Evolutionary conservation across 495 filamentous ascomycete species (phyloP).

Genomic region (Saxophila tyrrhenica): DNA sequence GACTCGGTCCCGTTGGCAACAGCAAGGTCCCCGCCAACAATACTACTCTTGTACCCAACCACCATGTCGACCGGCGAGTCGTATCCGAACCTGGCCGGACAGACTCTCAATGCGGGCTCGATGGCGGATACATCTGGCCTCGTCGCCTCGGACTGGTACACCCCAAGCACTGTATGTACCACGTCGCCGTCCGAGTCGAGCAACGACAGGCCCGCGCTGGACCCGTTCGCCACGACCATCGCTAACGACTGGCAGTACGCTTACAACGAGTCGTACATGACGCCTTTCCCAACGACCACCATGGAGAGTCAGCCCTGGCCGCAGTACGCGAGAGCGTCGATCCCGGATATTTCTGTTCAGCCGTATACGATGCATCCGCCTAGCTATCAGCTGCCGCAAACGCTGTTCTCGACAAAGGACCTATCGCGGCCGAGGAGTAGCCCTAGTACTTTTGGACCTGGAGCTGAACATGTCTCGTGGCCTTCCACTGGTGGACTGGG

Average conservation of each 20-base stretch:
- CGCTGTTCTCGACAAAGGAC: constrained; percentile 3
- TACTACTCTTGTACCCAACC: no score
- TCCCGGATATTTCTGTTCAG: constrained; percentile 10
- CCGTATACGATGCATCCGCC: constrained; percentile 1
- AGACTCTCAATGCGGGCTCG: neutral
- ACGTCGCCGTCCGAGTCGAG: neutral
- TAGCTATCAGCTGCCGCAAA: neutral
- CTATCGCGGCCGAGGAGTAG: constrained; percentile 27
- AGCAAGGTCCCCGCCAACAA: no score
- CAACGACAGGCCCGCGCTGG: neutral
- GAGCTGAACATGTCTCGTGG: constrained; percentile 23
- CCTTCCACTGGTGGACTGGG: constrained; percentile 24
- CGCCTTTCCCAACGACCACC: constrained; percentile 17
- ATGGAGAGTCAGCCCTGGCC: constrained; percentile 15
- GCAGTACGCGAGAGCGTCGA: constrained; percentile 8
- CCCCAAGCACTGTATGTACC: constrained; percentile 14
- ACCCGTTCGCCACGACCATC: neutral
- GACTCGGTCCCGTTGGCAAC: constrained; percentile 3
- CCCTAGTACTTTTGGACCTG: constrained; percentile 29
- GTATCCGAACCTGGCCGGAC: neutral
- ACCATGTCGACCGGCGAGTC: neutral
- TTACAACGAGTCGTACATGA: constrained; percentile 19
- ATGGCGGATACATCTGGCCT: neutral
- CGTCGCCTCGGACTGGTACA: constrained; percentile 14
- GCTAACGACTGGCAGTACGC: constrained; percentile 11